Percentiles rank a stretch among this genome's conserved stretches.
Conservation (phyloP, 805 yeast genomes). For the Saccharomycopsis fermentans region DNA sequence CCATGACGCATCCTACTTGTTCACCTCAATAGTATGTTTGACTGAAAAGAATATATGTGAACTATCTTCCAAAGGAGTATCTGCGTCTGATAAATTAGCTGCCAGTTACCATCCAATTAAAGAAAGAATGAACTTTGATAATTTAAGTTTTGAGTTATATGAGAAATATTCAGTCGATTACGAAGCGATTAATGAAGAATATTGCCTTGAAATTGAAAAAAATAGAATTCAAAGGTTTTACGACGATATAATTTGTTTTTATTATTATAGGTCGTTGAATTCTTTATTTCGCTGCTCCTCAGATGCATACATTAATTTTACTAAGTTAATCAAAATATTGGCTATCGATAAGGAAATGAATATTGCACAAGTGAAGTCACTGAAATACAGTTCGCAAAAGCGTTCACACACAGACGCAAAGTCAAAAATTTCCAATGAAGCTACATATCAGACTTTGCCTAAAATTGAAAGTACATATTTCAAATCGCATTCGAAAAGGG, state of each 20-base stretch:
- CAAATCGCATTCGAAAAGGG: neutral
- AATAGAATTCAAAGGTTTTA: neutral
- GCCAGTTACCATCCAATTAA: neutral
- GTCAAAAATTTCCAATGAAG: neutral
- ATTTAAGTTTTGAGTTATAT: neutral
- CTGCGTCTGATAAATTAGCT: neutral
- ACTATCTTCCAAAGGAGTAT: neutral
- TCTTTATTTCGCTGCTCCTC: neutral
- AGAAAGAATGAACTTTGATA: neutral
- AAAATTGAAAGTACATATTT: neutral
- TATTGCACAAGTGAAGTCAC: neutral
- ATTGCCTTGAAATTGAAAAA: neutral
- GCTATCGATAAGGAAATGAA: conserved; percentile 8
- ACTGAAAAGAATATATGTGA: neutral
- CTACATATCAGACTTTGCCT: neutral
- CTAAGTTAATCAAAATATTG: conserved; percentile 8
- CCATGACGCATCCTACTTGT: neutral
- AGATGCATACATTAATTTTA: conserved; percentile 1
- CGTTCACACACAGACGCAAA: neutral
- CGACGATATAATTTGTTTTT: conserved; percentile 13
- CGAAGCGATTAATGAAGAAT: neutral
- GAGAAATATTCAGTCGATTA: neutral
- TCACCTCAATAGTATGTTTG: neutral
- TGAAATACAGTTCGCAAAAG: neutral
- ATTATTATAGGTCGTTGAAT: conserved; percentile 5